Evolutionary conservation across 2,329 filamentous ascomycete genomes (phyloP), one percentile per base, ranked within the genome.

Genomic region (Aureobasidium sp.): DNA sequence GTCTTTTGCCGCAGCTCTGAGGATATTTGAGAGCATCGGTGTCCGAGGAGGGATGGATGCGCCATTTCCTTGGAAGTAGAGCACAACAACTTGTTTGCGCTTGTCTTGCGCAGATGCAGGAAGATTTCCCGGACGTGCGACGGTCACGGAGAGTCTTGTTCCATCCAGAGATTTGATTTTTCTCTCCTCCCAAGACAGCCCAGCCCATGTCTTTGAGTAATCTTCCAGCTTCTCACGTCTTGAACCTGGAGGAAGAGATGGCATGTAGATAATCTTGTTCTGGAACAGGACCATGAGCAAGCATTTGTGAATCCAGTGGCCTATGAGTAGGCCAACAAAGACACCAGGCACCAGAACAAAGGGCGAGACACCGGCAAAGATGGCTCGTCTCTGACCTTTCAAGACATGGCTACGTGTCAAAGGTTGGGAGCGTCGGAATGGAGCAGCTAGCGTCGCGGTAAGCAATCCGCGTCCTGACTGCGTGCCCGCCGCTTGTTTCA

Each of bases 251-350:
- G 88, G 88, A 56, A 91, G 74, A 49, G 86, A 87, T 0, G 89
- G 87, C 77, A 91, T 90, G 74, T 91, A 92, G 63, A 92, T 88
- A 70, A 92, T 90, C 70, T 87, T 87, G 69, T 92, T 90, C 74
- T 92, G 89, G 70, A 91, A 88, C 5, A 88, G 67, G 31, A 93
- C 78, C 75, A 91, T 84, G 85, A 90, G 89, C 59, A 85, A 73
- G 69, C 88, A 91, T 72, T 84, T 83, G 73, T 81, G 82, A 1
- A 75, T 72, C 81, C 81, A 92, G 15, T 92, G 76, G 3, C 80
- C 80, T 19, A 89, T 68, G 4, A 89, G 78, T 39, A 92, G 77
- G 1, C 86, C 85, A 15, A 78, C 71, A 69, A 91, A 91, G 47
- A 90, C 77, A 7, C 82, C 69, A 8, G 88, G 85, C 3, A 87